Percentiles rank a stretch among this genome's conserved stretches.
These are phyloP conservation scores for Ilex paraguariensis DNA, from an alignment of 305 asterid species.

Conservation along the genomic window DNA sequence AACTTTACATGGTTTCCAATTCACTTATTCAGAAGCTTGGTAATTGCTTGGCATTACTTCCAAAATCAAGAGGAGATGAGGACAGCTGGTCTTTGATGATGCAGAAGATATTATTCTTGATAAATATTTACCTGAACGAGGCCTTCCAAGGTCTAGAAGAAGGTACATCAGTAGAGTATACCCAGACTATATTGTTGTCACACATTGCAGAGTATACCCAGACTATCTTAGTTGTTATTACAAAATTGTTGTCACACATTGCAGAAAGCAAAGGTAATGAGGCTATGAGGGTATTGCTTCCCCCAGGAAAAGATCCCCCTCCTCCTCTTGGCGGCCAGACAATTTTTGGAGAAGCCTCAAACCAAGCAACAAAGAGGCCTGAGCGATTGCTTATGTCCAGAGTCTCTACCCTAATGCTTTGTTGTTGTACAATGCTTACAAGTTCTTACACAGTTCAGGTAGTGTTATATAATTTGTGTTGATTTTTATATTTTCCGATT, in stretches of 20 bases:
- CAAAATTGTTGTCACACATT: conserved; percentile 7
- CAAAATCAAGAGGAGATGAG: conserved; percentile 76
- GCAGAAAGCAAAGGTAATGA: conserved; percentile 53
- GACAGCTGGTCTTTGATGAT: conserved; percentile 72
- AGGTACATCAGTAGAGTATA: conserved; percentile 37
- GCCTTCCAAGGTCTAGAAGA: conserved; percentile 80
- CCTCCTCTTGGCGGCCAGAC: conserved; percentile 62
- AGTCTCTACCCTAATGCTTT: conserved; percentile 55
- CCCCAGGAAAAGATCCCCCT: conserved; percentile 67
- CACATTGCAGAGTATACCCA: conserved; percentile 34
- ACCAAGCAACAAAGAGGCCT: conserved; percentile 48
- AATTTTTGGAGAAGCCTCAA: conserved; percentile 31
- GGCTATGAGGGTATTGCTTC: conserved; percentile 54
- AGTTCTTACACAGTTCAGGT: conserved; percentile 75
- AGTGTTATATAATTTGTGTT: conserved; percentile 8
- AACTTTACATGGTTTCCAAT: conserved; percentile 10
- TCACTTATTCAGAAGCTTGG: conserved; percentile 64
- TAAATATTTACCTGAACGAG: conserved; percentile 59
- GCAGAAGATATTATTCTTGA: conserved; percentile 55
- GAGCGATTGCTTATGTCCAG: conserved; percentile 67
- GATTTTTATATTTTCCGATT: too few relatives aligned
- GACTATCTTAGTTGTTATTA: too few relatives aligned
- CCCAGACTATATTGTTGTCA: neutral
- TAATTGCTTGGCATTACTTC: conserved; percentile 62
- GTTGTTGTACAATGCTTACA: conserved; percentile 71